These are phyloP conservation scores for Leonotis leonurus DNA, from an alignment of 257 asterid genomes.

Conservation along the genomic window DNA sequence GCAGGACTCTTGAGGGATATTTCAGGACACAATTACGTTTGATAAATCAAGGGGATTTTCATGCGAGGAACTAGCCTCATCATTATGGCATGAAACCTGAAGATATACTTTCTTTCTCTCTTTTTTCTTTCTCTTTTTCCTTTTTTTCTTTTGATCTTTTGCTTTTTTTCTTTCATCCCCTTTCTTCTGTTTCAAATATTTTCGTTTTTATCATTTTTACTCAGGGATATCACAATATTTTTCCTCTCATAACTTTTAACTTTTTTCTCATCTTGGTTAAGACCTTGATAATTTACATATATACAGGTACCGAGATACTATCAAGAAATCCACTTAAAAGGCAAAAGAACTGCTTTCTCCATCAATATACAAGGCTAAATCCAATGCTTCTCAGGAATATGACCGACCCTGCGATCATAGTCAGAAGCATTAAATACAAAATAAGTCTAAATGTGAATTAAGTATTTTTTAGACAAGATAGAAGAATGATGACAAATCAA, in stretches of 20 bases:
- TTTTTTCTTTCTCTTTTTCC: neutral
- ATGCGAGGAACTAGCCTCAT: constrained; percentile 10
- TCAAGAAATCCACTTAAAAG: constrained; percentile 29
- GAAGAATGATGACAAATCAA: constrained; percentile 7
- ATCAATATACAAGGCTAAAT: constrained; percentile 43
- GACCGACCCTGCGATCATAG: constrained; percentile 75
- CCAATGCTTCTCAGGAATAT: constrained; percentile 57
- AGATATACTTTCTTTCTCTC: neutral
- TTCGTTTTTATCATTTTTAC: constrained; percentile 22
- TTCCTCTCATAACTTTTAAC: too few relatives aligned
- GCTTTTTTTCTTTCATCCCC: constrained; percentile 16
- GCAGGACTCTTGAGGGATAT: constrained; percentile 24
- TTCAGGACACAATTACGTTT: constrained; percentile 23
- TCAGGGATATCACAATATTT: constrained; percentile 22
- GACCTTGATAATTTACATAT: constrained; percentile 17
- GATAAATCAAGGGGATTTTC: constrained; percentile 20
- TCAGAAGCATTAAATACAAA: constrained; percentile 34
- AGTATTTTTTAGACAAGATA: constrained; percentile 4
- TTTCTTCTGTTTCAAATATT: constrained; percentile 5
- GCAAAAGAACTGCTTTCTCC: constrained; percentile 52
- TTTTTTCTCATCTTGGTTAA: constrained; percentile 10
- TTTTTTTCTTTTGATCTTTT: constrained; percentile 6
- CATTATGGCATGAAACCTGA: constrained; percentile 6
- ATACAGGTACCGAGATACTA: constrained; percentile 29
- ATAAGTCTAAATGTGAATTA: constrained; percentile 11